A percentile compares a stretch with the other conserved stretches of the same genome.
Conservation (phyloP, 371 early-diverging fungal genomes). For the Phascolomyces articulosus region DNA sequence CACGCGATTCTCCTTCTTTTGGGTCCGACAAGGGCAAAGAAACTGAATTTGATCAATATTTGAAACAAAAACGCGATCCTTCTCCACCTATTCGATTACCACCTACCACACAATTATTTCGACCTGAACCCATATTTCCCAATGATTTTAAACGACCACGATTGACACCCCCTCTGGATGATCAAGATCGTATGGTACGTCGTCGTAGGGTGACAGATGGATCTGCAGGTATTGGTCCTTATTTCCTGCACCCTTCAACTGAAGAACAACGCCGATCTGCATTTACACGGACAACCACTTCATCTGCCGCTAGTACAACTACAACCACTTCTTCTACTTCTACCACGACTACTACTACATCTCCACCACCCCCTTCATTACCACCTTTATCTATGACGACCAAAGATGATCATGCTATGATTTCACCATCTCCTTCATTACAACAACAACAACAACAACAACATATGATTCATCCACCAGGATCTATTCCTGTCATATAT, state of each 20-base stretch:
- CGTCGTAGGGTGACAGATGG: slow-evolving; percentile 11
- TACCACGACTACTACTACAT: not conserved
- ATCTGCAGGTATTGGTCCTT: slow-evolving; percentile 4
- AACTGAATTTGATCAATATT: slow-evolving; percentile 34
- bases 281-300: slow-evolving; percentile 15
- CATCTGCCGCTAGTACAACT: no score
- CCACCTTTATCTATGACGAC: not conserved
- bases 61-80: slow-evolving; percentile 22
- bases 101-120: slow-evolving; percentile 19
- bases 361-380: no score
- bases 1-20: slow-evolving; percentile 5
- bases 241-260: not conserved
- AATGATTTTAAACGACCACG: slow-evolving; percentile 10
- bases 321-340: not conserved
- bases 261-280: slow-evolving; percentile 16
- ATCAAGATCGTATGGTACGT: not conserved
- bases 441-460: not conserved
- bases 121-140: slow-evolving; percentile 44
- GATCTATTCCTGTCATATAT: slow-evolving; percentile 29
- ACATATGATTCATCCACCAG: not conserved
- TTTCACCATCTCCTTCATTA: not conserved
- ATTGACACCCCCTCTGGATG: slow-evolving; percentile 13
- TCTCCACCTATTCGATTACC: slow-evolving; percentile 23
- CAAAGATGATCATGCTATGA: slow-evolving; percentile 5
- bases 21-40: not conserved